Evolutionary conservation across 495 filamentous ascomycete genomes (phyloP), one percentile per base, ranked within the genome.

Genomic region (Xylaria flabelliformis): DNA sequence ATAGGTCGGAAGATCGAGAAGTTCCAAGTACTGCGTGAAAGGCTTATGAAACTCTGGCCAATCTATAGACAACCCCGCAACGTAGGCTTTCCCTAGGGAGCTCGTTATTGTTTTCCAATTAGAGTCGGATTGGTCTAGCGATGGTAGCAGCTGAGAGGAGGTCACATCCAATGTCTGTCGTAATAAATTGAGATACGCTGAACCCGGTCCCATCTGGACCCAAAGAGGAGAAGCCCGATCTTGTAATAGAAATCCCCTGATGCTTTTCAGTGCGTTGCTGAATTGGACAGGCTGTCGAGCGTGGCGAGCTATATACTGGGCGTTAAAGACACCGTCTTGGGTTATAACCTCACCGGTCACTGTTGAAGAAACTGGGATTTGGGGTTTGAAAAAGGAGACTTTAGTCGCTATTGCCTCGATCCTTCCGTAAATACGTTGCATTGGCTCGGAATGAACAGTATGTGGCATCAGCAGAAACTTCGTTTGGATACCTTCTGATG

Each of bases 31-130:
- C 13, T 81, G 64, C 61, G 76, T 77, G 73, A 89, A 92, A 70
- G 89, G 87, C 26, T 85, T 83, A 77, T 91, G 90, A 72, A 89
- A 92, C 73, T 91, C 90, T 64, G 84, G 85, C 90, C 91, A 93
- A 71, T 85, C 75, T 53, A 92, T 78, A 4, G 87, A 81, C 32
- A 88, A 69, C 6, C 91, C 90, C 19, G 80, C 81, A 21, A 79
- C 59, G 70, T 91, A 85, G 4, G 92, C 79, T 13, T 83, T 72
- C 0, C 81, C 78, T 7, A 92, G 77, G 44, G 83, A 86, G 17
- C 73, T 78, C 0, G 85, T 79, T 2, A 93, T 77, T 7, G 84
- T 82, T 71, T 86, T 84, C 86, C 88, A 93, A 4, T 88, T 76
- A 83, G 85, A 34, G 83, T 73, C 72, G 34, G 50, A 63, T 13